Percentiles rank a stretch among this genome's conserved stretches.
These are phyloP conservation scores for Debaryomyces castellii DNA, from an alignment of 805 yeast species.

Conservation along the genomic window DNA sequence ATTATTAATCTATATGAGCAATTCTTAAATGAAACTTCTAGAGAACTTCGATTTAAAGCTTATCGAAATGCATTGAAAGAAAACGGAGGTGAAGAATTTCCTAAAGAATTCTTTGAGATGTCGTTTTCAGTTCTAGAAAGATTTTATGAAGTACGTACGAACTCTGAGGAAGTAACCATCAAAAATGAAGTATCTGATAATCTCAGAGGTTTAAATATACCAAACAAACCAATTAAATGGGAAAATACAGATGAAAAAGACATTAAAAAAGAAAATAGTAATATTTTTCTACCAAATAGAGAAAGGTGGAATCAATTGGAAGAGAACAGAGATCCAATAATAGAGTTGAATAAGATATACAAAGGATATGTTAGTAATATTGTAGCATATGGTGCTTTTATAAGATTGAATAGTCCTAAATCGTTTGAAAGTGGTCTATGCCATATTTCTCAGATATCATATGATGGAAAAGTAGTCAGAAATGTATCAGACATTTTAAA, in stretches of 20 bases:
- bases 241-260: background rate
- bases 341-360: constrained; percentile 45
- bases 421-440: constrained; percentile 59
- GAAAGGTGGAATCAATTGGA: background rate
- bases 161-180: background rate
- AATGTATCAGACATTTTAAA: constrained; percentile 49
- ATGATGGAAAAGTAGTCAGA: constrained; percentile 41
- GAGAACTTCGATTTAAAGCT: constrained; percentile 3
- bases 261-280: constrained; percentile 4
- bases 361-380: constrained; percentile 61
- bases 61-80: constrained; percentile 15
- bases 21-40: constrained; percentile 2
- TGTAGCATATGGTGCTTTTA: constrained; percentile 77
- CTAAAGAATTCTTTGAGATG: constrained; percentile 25
- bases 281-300: constrained; percentile 2
- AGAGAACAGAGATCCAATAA: background rate
- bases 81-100: constrained; percentile 45
- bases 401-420: constrained; percentile 40
- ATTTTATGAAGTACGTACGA: background rate
- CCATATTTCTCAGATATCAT: constrained; percentile 70
- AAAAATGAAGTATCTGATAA: constrained; percentile 3
- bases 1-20: constrained; percentile 23
- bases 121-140: constrained; percentile 13
- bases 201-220: constrained; percentile 13
- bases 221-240: constrained; percentile 11